Base-by-base conservation (phyloP, 1,284 basidiomycete species). In the Ceratobasidium sp. region DNA sequence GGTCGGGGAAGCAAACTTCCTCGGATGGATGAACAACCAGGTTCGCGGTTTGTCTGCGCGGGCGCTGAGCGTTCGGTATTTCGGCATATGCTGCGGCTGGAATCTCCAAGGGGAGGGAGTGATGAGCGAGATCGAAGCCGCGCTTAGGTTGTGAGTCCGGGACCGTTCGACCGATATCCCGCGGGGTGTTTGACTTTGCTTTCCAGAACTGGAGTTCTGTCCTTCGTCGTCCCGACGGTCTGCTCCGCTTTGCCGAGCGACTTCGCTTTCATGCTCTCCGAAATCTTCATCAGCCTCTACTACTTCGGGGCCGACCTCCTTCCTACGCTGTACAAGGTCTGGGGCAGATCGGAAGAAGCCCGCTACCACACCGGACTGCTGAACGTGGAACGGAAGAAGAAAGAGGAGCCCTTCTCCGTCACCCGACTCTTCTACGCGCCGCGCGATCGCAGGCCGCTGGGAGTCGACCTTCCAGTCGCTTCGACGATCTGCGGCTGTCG, bases 231-330 rank as follows among this genome's bases (percentile, higher is more conserved):
- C 2, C 71, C 71, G 2, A 73, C 56, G 12, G 20, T 44, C 3
- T 4, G 33, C 4, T 26, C 39, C 15, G 1, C 63, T 6, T n/a
- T 51, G 13, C n/a, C 42, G 1, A 33, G 42, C 13, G 71, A 73
- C 40, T 73, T 46, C 23, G 23, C 44, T 6, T 58, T 63, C 28
- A 28, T 73, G 3, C 56, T 73, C 20, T 58, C 71, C 13, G 71
- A 73, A n/a, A 1, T 73, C 1, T 51, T 73, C 15, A 2, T 73
- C 33, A 73, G 63, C 44, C 58, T 73, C 3, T 73, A 73, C 46
- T 73, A 73, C 26, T 51, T 61, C 46, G 71, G 71, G 7, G 6
- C 71, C 13, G 58, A 63, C 15, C 58, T 73, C 10, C 55, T 44
- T 7, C 20, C 23, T 9, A 6, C 71, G 2, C 23, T 58, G 2